phyloP scores from a whole-genome alignment of 2,329 filamentous ascomycete genomes.

The Fusarium sp. region DNA sequence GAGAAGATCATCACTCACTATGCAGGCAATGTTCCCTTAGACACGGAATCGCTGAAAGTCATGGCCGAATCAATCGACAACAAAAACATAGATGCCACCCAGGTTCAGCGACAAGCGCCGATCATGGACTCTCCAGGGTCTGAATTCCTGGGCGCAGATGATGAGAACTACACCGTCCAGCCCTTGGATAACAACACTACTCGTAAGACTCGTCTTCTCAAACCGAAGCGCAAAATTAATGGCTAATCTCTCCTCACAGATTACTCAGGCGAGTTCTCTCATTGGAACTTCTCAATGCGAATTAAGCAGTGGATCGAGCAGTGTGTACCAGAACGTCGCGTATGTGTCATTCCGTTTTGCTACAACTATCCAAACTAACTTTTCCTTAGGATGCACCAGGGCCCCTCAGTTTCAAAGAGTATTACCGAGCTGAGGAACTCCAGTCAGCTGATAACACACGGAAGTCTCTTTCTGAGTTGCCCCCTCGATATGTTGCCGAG shows the following conservation, averaged over 20 bases:
- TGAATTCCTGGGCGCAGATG: slow-evolving; percentile 50
- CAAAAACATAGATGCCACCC: slow-evolving; percentile 42
- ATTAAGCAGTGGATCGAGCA: slow-evolving; percentile 65
- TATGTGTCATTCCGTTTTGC: slow-evolving; percentile 33
- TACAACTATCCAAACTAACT: slow-evolving; percentile 3
- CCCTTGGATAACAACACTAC: slow-evolving; percentile 58
- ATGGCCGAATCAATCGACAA: slow-evolving; percentile 60
- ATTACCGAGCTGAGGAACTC: slow-evolving; percentile 62
- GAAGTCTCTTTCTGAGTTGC: slow-evolving; percentile 57
- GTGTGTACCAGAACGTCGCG: slow-evolving; percentile 52
- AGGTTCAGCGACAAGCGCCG: slow-evolving; percentile 38
- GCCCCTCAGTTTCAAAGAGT: slow-evolving; percentile 55
- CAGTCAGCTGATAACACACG: slow-evolving; percentile 58
- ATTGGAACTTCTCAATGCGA: slow-evolving; percentile 67
- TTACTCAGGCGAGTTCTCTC: slow-evolving; percentile 66
- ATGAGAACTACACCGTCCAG: slow-evolving; percentile 58
- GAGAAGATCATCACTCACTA: slow-evolving; percentile 64
- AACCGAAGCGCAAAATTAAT: slow-evolving; percentile 11
- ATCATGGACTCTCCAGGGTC: slow-evolving; percentile 44
- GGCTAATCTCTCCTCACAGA: slow-evolving; percentile 51
- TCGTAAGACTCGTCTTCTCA: slow-evolving; percentile 50
- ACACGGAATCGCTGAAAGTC: slow-evolving; percentile 53
- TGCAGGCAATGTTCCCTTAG: slow-evolving; percentile 56
- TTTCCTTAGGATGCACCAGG: slow-evolving; percentile 47
- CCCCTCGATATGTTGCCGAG: slow-evolving; percentile 61